Conservation (phyloP, 768 basidiomycete species). For the Porpolomopsis calyptriformis region DNA sequence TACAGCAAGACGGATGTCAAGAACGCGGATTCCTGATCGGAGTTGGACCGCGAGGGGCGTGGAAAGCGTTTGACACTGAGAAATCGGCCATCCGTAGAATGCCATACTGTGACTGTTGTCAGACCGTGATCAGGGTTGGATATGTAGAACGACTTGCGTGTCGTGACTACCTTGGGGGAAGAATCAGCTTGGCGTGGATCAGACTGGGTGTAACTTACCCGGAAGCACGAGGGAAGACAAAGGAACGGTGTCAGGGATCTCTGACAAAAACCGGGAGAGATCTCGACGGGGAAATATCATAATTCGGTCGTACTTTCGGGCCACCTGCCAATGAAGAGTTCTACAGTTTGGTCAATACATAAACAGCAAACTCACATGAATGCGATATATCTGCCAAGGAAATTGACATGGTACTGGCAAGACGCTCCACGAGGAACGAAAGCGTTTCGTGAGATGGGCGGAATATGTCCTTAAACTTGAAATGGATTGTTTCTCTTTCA, state of each 20-base stretch:
- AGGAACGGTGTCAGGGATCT: conserved; percentile 55
- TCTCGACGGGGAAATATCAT: conserved; percentile 52
- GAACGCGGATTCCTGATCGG: conserved; percentile 62
- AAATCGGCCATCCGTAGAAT: conserved; percentile 76
- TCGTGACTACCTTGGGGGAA: conserved; percentile 49
- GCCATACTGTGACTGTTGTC: conserved; percentile 45
- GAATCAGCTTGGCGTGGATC: conserved; percentile 8
- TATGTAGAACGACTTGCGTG: conserved; percentile 40
- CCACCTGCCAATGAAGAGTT: conserved; percentile 26
- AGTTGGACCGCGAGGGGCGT: conserved; percentile 63
- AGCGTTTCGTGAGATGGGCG: not conserved
- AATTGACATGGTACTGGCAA: conserved; percentile 19
- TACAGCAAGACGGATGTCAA: conserved; percentile 74
- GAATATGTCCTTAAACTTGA: not conserved
- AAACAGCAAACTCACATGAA: conserved; percentile 31
- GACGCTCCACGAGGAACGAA: not conserved
- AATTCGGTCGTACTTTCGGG: conserved; percentile 34
- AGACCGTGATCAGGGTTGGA: not conserved
- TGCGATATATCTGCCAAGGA: conserved; percentile 50
- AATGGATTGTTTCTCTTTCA: not conserved
- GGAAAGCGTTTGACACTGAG: conserved; percentile 68
- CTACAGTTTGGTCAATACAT: not conserved
- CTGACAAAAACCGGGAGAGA: conserved; percentile 41
- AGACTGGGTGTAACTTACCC: conserved; percentile 34
- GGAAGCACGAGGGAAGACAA: conserved; percentile 72